Conservation (phyloP, 306 rosid genomes). For the Senna tora region DNA sequence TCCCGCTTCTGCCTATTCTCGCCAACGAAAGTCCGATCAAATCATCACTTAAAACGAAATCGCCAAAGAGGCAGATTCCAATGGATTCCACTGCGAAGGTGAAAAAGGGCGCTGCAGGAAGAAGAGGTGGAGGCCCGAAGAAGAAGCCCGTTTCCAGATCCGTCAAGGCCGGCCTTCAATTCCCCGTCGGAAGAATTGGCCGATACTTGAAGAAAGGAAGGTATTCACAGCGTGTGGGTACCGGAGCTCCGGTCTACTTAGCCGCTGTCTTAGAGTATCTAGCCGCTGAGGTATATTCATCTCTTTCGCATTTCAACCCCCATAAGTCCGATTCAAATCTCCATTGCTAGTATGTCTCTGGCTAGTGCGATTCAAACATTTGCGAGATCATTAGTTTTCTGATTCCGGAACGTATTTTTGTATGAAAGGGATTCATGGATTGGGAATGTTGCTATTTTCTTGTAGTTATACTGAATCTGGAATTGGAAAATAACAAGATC, state of each 20-base stretch:
- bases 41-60: too few species aligned
- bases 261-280: constrained; percentile 81
- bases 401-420: too few species aligned
- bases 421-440: not conserved
- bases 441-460: too few species aligned
- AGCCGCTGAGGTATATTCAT: constrained; percentile 67
- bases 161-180: constrained; percentile 70
- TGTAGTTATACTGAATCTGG: too few species aligned
- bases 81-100: constrained; percentile 61
- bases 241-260: constrained; percentile 77
- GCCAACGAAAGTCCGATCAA: not conserved
- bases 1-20: not conserved
- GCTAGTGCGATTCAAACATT: not conserved
- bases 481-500: too few species aligned
- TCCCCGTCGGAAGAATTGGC: constrained; percentile 83
- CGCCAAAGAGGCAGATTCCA: not conserved
- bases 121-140: constrained; percentile 73
- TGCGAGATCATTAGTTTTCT: too few species aligned
- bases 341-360: too few species aligned
- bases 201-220: constrained; percentile 73
- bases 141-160: constrained; percentile 76
- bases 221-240: constrained; percentile 63
- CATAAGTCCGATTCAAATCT: too few species aligned
- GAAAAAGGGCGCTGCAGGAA: constrained; percentile 72
- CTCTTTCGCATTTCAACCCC: too few species aligned